Percentiles rank a stretch among this genome's conserved stretches.
Evolutionary conservation across 768 basidiomycete genomes (phyloP).

Genomic region (Rhodotorula paludigena): DNA sequence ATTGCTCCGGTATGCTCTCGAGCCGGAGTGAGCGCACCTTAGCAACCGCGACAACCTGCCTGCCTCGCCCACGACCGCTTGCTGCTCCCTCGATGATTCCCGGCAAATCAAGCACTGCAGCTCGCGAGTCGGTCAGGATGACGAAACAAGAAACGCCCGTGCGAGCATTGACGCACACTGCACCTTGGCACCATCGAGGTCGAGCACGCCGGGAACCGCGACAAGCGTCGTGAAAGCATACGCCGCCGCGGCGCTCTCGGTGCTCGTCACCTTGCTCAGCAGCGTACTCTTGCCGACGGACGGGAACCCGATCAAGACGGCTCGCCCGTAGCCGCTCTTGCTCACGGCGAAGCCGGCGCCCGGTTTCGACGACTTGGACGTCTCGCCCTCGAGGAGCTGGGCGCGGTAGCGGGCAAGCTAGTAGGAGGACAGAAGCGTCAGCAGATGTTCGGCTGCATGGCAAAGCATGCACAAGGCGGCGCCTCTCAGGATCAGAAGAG

Average conservation of each 20-base stretch:
- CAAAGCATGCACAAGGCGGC: no score
- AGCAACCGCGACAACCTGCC: conserved; percentile 82
- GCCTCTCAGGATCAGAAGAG: no score
- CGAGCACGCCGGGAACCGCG: conserved; percentile 90
- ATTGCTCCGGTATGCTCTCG: no score
- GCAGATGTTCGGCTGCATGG: background rate
- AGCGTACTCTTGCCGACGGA: conserved; percentile 95
- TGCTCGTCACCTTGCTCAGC: conserved; percentile 84
- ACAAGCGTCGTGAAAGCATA: conserved; percentile 49
- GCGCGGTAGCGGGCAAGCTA: conserved; percentile 68
- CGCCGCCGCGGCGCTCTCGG: conserved; percentile 71
- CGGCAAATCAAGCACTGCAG: conserved; percentile 42
- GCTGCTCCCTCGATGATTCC: conserved; percentile 49
- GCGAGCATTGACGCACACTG: conserved; percentile 52
- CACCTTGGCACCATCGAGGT: conserved; percentile 87
- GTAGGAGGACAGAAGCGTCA: background rate
- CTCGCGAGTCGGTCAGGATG: no score
- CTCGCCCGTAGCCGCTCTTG: conserved; percentile 46
- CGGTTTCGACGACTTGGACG: conserved; percentile 72
- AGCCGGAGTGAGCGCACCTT: conserved; percentile 19
- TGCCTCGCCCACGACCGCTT: conserved; percentile 75
- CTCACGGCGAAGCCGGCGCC: conserved; percentile 42
- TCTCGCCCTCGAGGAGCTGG: conserved; percentile 80
- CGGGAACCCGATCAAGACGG: conserved; percentile 82
- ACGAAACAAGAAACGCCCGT: background rate